Evolutionary conservation across 2,329 filamentous ascomycete genomes (phyloP), one percentile per base, ranked within the genome.

Genomic region (Botrytis byssoidea): DNA sequence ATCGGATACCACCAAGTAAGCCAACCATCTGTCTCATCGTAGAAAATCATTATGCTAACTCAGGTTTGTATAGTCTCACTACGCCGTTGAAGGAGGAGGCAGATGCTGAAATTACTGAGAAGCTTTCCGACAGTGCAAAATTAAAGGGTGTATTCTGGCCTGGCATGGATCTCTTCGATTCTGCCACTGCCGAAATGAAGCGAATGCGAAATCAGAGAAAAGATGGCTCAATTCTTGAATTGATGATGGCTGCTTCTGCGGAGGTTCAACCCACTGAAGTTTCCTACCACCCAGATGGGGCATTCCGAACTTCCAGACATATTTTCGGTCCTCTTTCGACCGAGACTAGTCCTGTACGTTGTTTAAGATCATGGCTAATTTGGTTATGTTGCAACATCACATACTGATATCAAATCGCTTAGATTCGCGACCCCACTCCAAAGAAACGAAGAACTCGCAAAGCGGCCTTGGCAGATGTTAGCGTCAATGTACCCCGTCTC

Each of bases 151-250:
- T 91, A n/a, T 84, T 89, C 65, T 94, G 90, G 86, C 90, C 91
- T 4, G 93, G 93, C 29, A 95, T 95, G 92, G 88, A 89, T 71
- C 86, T 93, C n/a, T 94, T 95, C 80, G 93, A 95, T 81, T 90
- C 93, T 71, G 93, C 93, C 7, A 92, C 91, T 7, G 87, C 90
- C 25, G 88, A 91, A 75, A 91, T 92, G 86, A 91, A 89, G 78
- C 87, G 90, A 64, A 93, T 89, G 83, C 86, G 93, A 70, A 95
- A 95, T 80, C 93, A 95, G 82, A 90, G 91, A 78, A 95, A 95
- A 81, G 89, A 91, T 71, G 86, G 85, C n/a, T 90, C 89, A 1
- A 90, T 93, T n/a, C 83, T 94, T 35, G 85, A 88, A 72, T 87
- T 88, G 74, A 89, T 95, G 82, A 86, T 90, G 77, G 82, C 86